Conservation (phyloP, 768 basidiomycete species). For the Termitomyces sp. region DNA sequence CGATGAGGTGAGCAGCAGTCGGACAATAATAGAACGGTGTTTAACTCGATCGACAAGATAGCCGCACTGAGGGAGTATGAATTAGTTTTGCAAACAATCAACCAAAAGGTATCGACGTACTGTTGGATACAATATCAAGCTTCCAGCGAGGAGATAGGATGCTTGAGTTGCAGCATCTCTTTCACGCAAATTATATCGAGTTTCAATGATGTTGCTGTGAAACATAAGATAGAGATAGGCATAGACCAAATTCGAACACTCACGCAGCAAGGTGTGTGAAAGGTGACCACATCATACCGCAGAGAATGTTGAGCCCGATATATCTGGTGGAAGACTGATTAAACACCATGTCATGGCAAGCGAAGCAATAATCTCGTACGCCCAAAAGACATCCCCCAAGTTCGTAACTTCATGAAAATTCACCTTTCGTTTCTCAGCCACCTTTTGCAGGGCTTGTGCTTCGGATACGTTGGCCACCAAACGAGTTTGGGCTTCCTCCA, state of each 20-base stretch:
- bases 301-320: slow-evolving; percentile 69
- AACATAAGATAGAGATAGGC: neutral
- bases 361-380: slow-evolving; percentile 34
- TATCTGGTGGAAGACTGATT: slow-evolving; percentile 36
- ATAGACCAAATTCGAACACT: slow-evolving; percentile 16
- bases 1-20: slow-evolving; percentile 54
- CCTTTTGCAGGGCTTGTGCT: slow-evolving; percentile 55
- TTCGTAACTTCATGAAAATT: slow-evolving; percentile 53
- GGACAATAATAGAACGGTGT: slow-evolving; percentile 49
- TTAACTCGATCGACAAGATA: slow-evolving; percentile 56
- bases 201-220: slow-evolving; percentile 65
- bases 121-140: slow-evolving; percentile 62
- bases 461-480: slow-evolving; percentile 43
- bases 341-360: slow-evolving; percentile 3
- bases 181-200: slow-evolving; percentile 57
- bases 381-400: slow-evolving; percentile 76
- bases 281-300: slow-evolving; percentile 73
- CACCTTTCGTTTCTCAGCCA: slow-evolving; percentile 61
- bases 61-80: slow-evolving; percentile 41
- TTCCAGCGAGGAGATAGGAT: slow-evolving; percentile 67
- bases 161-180: slow-evolving; percentile 55
- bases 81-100: neutral
- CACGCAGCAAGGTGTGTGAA: slow-evolving; percentile 74
- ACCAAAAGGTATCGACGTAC: slow-evolving; percentile 30
- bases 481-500: slow-evolving; percentile 45